phyloP scores from a whole-genome alignment of 2,329 filamentous ascomycete species.

The Aspergillus unguis region DNA sequence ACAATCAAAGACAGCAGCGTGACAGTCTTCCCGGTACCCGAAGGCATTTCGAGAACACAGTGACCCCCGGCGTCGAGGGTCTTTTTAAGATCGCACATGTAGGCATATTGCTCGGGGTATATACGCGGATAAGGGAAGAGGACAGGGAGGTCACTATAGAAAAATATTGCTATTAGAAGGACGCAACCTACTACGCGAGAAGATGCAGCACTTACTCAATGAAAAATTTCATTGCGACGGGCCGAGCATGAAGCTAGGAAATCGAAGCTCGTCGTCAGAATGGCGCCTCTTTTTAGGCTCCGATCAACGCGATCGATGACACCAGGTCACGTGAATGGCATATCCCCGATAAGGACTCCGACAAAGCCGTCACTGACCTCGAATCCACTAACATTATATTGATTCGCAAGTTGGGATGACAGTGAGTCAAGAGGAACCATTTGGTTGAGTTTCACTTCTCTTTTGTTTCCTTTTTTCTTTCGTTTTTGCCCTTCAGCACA shows the following conservation, averaged over 20 bases:
- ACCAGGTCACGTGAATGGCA: constrained; percentile 31
- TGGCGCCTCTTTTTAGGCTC: constrained; percentile 19
- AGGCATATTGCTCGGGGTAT: constrained; percentile 71
- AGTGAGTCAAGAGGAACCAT: constrained; percentile 3
- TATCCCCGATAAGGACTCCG: constrained; percentile 28
- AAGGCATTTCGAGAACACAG: constrained; percentile 98
- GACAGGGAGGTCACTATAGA: constrained; percentile 60
- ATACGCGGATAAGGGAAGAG: constrained; percentile 73
- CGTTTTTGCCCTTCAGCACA: background rate
- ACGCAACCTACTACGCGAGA: constrained; percentile 1
- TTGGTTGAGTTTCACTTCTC: constrained; percentile 2
- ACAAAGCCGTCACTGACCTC: constrained; percentile 5
- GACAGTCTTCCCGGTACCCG: constrained; percentile 95
- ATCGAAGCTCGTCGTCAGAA: constrained; percentile 11
- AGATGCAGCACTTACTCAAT: constrained; percentile 57
- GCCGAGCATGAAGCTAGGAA: constrained; percentile 18
- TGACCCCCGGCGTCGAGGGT: constrained; percentile 93
- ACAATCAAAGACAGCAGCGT: constrained; percentile 93
- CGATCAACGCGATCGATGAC: constrained; percentile 32
- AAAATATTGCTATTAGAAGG: constrained; percentile 8
- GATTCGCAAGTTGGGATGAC: constrained; percentile 7
- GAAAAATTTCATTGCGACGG: constrained; percentile 68
- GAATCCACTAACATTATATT: background rate
- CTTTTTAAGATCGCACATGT: constrained; percentile 81
- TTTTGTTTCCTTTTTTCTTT: background rate